Base-by-base conservation (phyloP, 2,329 filamentous ascomycete genomes). In the Ceratocystis papillata region DNA sequence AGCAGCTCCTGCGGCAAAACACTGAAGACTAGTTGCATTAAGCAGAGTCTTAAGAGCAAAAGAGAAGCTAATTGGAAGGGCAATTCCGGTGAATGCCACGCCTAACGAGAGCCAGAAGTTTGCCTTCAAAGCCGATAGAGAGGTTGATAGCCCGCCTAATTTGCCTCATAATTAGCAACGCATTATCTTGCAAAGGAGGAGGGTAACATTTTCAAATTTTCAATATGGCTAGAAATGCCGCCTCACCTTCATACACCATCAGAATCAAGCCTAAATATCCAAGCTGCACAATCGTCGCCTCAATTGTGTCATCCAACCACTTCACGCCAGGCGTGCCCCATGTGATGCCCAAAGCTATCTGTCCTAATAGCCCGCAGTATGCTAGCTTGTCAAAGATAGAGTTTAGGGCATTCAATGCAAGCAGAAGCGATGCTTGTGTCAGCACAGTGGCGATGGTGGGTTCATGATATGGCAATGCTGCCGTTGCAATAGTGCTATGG, bases 181-280 rank as follows among this genome's bases (percentile, higher is more conserved):
- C 44, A 46, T 3, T 8, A 48, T 41, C 2, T 10, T 46, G 22
- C 25, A 6, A 15, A 15, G 12, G 25, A 17, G 28, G 41, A 3
- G 33, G 41, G 20, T 25, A 45, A 17, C 37, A 59, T 10, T n/a
- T 7, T 41, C 25, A n/a, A 10, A 17, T 20, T 30, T 2, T 6
- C 2, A 12, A 3, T 1, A n/a, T 5, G 33, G 25, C 6, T 12
- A n/a, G 28, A 50, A 0, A 1, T 0, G 8, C 20, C 45, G 8
- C 20, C 45, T 33, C 5, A 80, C 84, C 86, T 77, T 90, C 85
- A 72, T 84, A 90, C 0, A 91, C 87, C 0, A 91, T 75, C 30
- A 89, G 75, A 5, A 91, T 80, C n/a, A 91, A 73, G 0, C 88
- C 88, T 0, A 91, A 74, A 71, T 91, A 92, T 0, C 88, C 88